phyloP scores from a whole-genome alignment of 768 basidiomycete species.

The Suillus subluteus region DNA sequence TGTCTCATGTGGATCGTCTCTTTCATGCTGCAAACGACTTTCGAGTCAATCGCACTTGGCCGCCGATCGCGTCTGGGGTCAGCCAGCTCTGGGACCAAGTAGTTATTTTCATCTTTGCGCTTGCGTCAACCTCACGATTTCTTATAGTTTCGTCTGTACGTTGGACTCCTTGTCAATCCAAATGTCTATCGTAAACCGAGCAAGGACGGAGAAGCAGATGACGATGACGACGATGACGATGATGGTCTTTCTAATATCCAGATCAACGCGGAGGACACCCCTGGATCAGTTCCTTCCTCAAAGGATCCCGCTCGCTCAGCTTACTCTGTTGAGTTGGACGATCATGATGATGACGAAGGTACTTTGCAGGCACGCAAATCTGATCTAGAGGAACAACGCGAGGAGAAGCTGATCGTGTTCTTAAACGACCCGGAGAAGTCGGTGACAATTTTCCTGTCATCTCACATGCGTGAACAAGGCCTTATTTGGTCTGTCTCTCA shows the following conservation, averaged over 20 bases:
- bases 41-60: slow-evolving; percentile 43
- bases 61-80: slow-evolving; percentile 33
- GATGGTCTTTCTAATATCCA: neutral
- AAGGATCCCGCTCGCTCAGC: slow-evolving; percentile 30
- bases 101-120: slow-evolving; percentile 15
- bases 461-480: slow-evolving; percentile 68
- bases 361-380: slow-evolving; percentile 37
- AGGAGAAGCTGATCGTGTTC: slow-evolving; percentile 54
- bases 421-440: slow-evolving; percentile 61
- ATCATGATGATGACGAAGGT: slow-evolving; percentile 38
- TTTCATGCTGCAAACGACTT: slow-evolving; percentile 65
- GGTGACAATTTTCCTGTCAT: slow-evolving; percentile 70
- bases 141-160: slow-evolving; percentile 60
- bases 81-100: slow-evolving; percentile 70
- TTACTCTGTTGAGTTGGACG: slow-evolving; percentile 19
- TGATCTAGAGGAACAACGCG: slow-evolving; percentile 41
- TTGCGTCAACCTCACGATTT: neutral
- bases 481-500: slow-evolving; percentile 59
- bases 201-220: slow-evolving; percentile 37
- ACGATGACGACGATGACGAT: slow-evolving; percentile 23
- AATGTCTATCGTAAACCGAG: slow-evolving; percentile 41
- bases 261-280: slow-evolving; percentile 3
- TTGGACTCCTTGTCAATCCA: slow-evolving; percentile 57
- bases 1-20: slow-evolving; percentile 55
- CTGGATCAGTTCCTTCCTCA: slow-evolving; percentile 11